A percentile compares a stretch with the other conserved stretches of the same genome.
These are phyloP conservation scores for Didymella sp. DNA, from an alignment of 2,329 filamentous ascomycete genomes.

Conservation along the genomic window DNA sequence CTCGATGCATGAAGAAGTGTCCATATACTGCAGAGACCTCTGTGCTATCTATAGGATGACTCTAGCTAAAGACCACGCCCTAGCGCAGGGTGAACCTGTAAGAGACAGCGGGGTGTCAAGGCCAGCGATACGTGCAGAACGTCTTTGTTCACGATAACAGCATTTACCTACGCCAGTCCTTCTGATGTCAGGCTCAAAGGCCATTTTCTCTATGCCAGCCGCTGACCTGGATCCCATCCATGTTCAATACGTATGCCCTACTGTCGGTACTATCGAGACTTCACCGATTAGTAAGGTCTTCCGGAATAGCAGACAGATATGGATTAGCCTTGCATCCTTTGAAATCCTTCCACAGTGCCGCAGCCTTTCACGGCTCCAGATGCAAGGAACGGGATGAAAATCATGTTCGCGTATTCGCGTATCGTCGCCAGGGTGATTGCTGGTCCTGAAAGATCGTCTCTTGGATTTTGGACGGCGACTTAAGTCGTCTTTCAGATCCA, in stretches of 20 bases:
- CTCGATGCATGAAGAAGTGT: too few species aligned
- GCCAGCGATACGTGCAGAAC: too few species aligned
- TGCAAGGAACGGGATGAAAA: constrained; percentile 5
- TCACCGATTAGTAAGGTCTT: constrained; percentile 1
- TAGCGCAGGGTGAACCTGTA: too few species aligned
- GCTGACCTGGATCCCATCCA: neutral
- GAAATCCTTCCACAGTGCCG: constrained; percentile 1
- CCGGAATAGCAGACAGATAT: neutral
- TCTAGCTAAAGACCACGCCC: too few species aligned
- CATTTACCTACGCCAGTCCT: neutral
- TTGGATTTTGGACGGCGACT: neutral
- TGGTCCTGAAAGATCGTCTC: neutral
- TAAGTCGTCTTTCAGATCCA: neutral
- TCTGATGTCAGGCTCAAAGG: neutral
- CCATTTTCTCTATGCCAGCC: neutral
- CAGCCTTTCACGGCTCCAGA: neutral
- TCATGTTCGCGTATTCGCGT: constrained; percentile 7
- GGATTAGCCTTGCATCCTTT: constrained; percentile 4
- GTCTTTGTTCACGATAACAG: too few species aligned
- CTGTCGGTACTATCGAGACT: neutral
- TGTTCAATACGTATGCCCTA: neutral
- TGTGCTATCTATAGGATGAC: too few species aligned
- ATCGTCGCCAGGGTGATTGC: neutral
- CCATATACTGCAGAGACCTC: too few species aligned
- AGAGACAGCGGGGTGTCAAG: too few species aligned